These are phyloP conservation scores for Xanthoparmelia taractica DNA, from an alignment of 495 filamentous ascomycete species.

Conservation along the genomic window DNA sequence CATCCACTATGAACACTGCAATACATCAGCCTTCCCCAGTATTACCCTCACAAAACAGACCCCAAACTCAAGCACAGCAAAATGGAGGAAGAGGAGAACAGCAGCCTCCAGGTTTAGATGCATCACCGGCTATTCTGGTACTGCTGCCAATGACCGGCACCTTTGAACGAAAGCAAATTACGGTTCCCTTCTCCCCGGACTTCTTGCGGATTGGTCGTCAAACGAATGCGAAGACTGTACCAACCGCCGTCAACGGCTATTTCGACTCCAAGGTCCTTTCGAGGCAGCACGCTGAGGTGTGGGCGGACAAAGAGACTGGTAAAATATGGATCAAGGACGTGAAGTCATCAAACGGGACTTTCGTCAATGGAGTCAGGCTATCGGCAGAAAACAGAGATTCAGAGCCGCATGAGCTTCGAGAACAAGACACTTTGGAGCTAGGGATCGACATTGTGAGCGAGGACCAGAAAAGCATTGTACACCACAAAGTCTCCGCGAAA, in stretches of 20 bases:
- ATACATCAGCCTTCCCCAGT: slow-evolving; percentile 69
- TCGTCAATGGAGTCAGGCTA: slow-evolving; percentile 86
- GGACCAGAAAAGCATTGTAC: slow-evolving; percentile 94
- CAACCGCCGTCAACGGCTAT: slow-evolving; percentile 81
- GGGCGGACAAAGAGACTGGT: slow-evolving; percentile 71
- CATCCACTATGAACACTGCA: slow-evolving; percentile 56
- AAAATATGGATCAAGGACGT: slow-evolving; percentile 96
- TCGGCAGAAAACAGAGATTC: slow-evolving; percentile 92
- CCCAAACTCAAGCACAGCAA: slow-evolving; percentile 47
- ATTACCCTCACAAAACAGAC: slow-evolving; percentile 63
- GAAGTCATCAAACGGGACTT: slow-evolving; percentile 97
- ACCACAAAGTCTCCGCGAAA: slow-evolving; percentile 94
- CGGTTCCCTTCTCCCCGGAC: slow-evolving; percentile 80
- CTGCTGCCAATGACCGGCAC: slow-evolving; percentile 85
- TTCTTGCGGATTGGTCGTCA: slow-evolving; percentile 88
- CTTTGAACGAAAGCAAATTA: slow-evolving; percentile 94
- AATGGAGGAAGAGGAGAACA: slow-evolving; percentile 54
- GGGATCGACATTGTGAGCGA: slow-evolving; percentile 98
- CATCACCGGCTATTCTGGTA: slow-evolving; percentile 66
- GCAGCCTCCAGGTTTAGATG: slow-evolving; percentile 44
- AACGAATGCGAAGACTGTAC: slow-evolving; percentile 91
- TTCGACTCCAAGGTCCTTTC: slow-evolving; percentile 98
- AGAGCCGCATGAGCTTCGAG: slow-evolving; percentile 83
- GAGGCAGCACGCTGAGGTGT: slow-evolving; percentile 91
- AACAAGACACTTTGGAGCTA: slow-evolving; percentile 81